Conservation (phyloP, 2,329 filamentous ascomycete genomes). For the Sclerotinia trifoliorum region DNA sequence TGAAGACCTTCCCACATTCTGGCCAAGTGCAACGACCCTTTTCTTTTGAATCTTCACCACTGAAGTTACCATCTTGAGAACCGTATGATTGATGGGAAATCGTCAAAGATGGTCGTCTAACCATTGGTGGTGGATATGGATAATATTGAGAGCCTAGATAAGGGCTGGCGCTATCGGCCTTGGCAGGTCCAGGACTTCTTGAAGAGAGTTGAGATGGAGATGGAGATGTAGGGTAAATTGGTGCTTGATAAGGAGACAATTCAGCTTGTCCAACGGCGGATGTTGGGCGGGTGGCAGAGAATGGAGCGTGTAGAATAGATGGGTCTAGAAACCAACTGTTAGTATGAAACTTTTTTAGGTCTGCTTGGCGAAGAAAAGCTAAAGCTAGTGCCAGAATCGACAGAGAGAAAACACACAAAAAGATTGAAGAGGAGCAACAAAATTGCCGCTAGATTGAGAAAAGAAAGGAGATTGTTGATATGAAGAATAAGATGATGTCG, state of each 20-base stretch:
- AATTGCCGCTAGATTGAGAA: constrained; percentile 53
- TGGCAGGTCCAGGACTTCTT: constrained; percentile 35
- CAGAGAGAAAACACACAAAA: constrained; percentile 53
- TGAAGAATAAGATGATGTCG: constrained; percentile 28
- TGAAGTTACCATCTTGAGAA: constrained; percentile 37
- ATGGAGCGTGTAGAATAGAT: constrained; percentile 38
- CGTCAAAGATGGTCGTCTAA: constrained; percentile 33
- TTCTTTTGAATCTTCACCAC: constrained; percentile 38
- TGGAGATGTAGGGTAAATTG: constrained; percentile 38
- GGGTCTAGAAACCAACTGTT: constrained; percentile 37
- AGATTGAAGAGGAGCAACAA: constrained; percentile 51
- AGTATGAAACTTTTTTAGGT: constrained; percentile 27
- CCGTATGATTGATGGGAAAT: constrained; percentile 36
- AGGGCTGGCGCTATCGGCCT: constrained; percentile 38
- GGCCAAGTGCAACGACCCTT: constrained; percentile 53
- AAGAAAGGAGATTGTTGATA: constrained; percentile 48
- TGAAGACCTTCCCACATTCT: constrained; percentile 59
- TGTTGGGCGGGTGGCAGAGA: constrained; percentile 30
- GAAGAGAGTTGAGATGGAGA: constrained; percentile 37
- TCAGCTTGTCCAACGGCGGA: constrained; percentile 33
- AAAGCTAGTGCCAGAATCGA: constrained; percentile 34
- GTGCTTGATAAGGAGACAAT: constrained; percentile 34
- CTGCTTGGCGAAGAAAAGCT: constrained; percentile 8
- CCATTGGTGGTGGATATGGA: constrained; percentile 33
- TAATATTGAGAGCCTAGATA: constrained; percentile 37